phyloP scores from a whole-genome alignment of 768 basidiomycete genomes.

The Daedaleopsis sinensis region DNA sequence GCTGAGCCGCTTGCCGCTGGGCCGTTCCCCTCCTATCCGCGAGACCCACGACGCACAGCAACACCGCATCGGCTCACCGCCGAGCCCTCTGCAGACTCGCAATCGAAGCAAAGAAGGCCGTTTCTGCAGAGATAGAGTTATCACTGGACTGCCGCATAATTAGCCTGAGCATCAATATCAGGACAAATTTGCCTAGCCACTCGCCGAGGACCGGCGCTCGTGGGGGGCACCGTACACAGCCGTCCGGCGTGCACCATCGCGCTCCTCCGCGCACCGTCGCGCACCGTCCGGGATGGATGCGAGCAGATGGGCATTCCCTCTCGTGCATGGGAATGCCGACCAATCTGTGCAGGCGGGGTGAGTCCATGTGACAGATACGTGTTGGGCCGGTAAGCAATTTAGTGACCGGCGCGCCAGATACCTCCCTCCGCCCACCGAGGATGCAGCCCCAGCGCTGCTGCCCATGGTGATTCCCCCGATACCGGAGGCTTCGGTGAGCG shows the following conservation, averaged over 20 bases:
- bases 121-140: background rate
- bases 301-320: background rate
- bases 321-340: background rate
- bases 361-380: slow-evolving; percentile 14
- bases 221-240: background rate
- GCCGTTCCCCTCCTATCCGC: background rate
- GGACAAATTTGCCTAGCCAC: background rate
- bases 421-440: background rate
- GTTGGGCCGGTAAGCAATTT: slow-evolving; percentile 1
- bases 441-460: background rate
- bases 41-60: background rate
- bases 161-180: background rate
- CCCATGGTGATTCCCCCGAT: background rate
- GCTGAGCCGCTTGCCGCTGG: background rate
- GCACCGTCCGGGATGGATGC: background rate
- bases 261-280: background rate
- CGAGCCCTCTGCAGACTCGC: background rate
- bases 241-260: too few relatives aligned
- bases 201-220: background rate
- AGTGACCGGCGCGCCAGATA: background rate
- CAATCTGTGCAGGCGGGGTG: background rate
- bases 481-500: background rate
- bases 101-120: background rate
- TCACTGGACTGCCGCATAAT: background rate
- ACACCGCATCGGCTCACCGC: background rate